Evolutionary conservation across 176 grass and related monocot genomes (phyloP), one percentile per base, ranked within the genome.

Genomic region (Carex scoparia): DNA sequence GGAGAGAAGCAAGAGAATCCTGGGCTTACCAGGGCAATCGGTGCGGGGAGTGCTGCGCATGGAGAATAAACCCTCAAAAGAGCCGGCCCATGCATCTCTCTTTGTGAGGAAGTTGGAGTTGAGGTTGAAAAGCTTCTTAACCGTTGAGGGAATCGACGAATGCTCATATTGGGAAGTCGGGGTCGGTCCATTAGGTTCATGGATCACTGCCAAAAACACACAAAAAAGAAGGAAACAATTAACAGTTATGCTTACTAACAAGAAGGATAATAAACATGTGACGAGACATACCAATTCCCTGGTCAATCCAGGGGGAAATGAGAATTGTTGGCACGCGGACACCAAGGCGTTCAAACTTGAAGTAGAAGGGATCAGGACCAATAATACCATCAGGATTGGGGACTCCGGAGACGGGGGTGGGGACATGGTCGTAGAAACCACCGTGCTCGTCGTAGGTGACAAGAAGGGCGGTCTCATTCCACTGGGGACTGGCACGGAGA

Each of bases 361-460:
- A 98, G 87, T 93, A 98, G 85, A 90, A 98, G 2, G 95, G 91
- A 14, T 95, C 95, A 30, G 93, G 95, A 7, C 95, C 95, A 53
- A 95, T 85, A 67, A 98, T 98, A 51, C 95, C 95, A 56, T 98
- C 93, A 0, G 95, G 95, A 53, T 95, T 94, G 9, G 95, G 95
- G 64, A 98, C 95, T 1, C 88, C 84, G 0, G 70, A 69, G 0
- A 98, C 89, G 0, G 95, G 95, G 0, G 95, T 98, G n/a, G 95
- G 91, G 2, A 98, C 95, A 56, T 98, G 93, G 72, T 98, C 95
- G 54, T 93, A 98, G 88, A 98, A 98, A 30, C 95, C 95, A 2
- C 95, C 95, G 38, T 98, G 95, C 69, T 98, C 95, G 64, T 98
- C 95, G 10, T 98, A 98, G 2, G 93, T 98, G 65, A 98, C 89